Base-by-base conservation (phyloP, 2,329 filamentous ascomycete species). In the Stemphylium lycopersici region DNA sequence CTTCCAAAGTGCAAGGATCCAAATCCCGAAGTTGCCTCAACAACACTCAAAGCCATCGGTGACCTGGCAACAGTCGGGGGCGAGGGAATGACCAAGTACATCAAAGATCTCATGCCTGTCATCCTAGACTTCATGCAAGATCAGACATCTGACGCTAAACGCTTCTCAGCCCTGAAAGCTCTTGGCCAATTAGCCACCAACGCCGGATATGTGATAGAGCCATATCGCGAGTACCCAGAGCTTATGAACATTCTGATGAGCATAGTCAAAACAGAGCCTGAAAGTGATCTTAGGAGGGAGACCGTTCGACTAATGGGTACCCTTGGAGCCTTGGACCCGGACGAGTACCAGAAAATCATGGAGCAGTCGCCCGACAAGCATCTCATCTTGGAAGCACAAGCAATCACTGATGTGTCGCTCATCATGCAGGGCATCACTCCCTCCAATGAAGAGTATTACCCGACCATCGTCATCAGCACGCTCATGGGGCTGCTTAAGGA, bases 341-440 rank as follows among this genome's bases (percentile, higher is more conserved):
- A 99, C 76, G 95, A 93, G 71, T 91, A 97, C 71, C 93, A 93
- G 78, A 90, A 96, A 79, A 92, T 96, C 47, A 90, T 96, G 72
- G 93, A 98, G 74, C 87, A 88, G 59, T 90, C 88, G 2, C 91
- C 92, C 0, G 93, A 97, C 70, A 85, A 89, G 60, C 90, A 95
- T 68, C 84, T 87, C 42, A 82, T 84, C 49, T 80, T 86, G 40
- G 86, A 89, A 69, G 81, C 84, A n/a, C 83, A 88, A 62, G 79
- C 81, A 7, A 82, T 96, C 66, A 96, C 93, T 0, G 95, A 99
- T 75, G 96, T 99, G 40, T 95, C 93, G 3, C 83, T 99, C 26
- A 98, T 99, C 82, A 99, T 99, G 93, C 92, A 91, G 37, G 95
- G 96, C 12, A 82, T 97, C 36, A 98, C 93, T 0, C 96, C 95